These are phyloP conservation scores for Tilletia indica DNA, from an alignment of 1,284 basidiomycete genomes.

Conservation along the genomic window DNA sequence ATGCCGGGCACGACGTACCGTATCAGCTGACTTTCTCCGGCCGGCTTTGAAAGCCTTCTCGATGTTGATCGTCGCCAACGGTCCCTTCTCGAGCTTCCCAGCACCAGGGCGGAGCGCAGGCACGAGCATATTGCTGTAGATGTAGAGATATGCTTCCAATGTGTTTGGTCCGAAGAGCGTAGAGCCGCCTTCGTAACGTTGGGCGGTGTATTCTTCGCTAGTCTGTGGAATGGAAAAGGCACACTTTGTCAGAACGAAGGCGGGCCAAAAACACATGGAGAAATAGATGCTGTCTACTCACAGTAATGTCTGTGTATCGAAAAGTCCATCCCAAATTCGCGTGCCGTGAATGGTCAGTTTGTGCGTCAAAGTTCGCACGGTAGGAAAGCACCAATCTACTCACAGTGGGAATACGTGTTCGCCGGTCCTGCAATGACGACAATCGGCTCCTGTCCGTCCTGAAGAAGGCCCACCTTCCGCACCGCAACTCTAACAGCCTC, in stretches of 20 bases:
- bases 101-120: conserved; percentile 59
- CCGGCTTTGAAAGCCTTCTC: conserved; percentile 62
- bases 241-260: conserved; percentile 16
- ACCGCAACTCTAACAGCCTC: conserved; percentile 67
- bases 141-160: conserved; percentile 75
- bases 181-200: conserved; percentile 78
- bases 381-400: neutral
- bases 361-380: too few species aligned
- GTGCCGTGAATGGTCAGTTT: too few species aligned
- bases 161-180: conserved; percentile 79
- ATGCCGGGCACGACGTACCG: neutral
- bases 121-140: conserved; percentile 60
- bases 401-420: conserved; percentile 72
- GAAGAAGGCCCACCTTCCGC: conserved; percentile 66
- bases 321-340: too few species aligned
- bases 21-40: conserved; percentile 27
- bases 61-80: conserved; percentile 68
- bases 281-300: conserved; percentile 20
- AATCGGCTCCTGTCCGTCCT: conserved; percentile 54
- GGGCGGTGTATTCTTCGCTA: conserved; percentile 71
- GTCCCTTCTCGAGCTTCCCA: conserved; percentile 63
- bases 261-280: neutral
- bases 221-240: conserved; percentile 59
- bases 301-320: conserved; percentile 58
- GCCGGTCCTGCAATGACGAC: conserved; percentile 64